Evolutionary conservation across 2,329 filamentous ascomycete species (phyloP), one percentile per base, ranked within the genome.

Genomic region (Colletotrichum sp.): DNA sequence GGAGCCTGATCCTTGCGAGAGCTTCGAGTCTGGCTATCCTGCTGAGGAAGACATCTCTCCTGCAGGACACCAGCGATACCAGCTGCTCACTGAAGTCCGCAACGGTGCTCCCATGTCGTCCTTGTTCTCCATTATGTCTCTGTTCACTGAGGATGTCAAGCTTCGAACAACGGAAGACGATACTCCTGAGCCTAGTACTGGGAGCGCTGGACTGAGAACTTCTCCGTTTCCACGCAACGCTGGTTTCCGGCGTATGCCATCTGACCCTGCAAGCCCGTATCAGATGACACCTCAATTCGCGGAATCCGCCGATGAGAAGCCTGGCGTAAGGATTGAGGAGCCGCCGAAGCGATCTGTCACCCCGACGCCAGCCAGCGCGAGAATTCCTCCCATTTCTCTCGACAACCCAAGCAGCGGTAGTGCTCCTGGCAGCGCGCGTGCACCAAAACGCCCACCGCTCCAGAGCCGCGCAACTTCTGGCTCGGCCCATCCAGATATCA

Each of bases 61-160:
- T 7, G 91, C 91, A 43, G 91, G 90, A 9, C 93, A 95, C 72
- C 96, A 98, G 82, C 95, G 94, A 36, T 99, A 99, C 81, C 97
- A 98, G 83, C 90, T 99, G 52, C 88, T 99, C 70, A 99, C 97
- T 0, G 97, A 99, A 84, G 96, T 99, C 69, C 97, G 97, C 81
- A 99, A 99, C 80, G 97, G 97, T 16, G 96, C 97, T 2, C 96
- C 97, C 2, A 98, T 99, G 96, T 99, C 97, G 7, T 99, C 97
- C 0, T 86, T 99, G 3, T 99, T 99, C 84, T 98, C 97, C 1
- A 98, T 99, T 79, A 92, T 99, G 85, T 98, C 96, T 3, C 88
- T 99, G 0, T 99, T 99, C 82, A 99, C 97, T 5, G 97, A 99
- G 83, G 96, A 98, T 80, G 93, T 99, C 69, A 94, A 94, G 78